Percentiles rank a stretch among this genome's conserved stretches.
These are phyloP conservation scores for Diaporthe humulicola DNA, from an alignment of 2,329 filamentous ascomycete genomes.

Conservation along the genomic window DNA sequence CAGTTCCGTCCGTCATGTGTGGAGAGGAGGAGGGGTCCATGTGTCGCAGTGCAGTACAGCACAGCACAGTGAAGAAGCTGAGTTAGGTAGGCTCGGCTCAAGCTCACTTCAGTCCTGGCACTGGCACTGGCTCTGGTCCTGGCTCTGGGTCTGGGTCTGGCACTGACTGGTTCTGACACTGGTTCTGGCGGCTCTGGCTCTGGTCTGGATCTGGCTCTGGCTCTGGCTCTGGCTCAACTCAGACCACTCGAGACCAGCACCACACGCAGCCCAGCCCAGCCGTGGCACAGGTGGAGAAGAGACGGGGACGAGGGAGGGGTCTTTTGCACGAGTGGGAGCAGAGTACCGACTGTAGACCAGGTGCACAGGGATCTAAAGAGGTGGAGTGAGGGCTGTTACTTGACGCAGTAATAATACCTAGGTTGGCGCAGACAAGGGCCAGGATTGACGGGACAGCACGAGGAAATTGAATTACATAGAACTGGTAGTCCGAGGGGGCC, in stretches of 20 bases:
- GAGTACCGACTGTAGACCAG: not conserved
- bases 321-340: constrained; percentile 1
- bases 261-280: constrained; percentile 10
- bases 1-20: constrained; percentile 36
- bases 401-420: constrained; percentile 14
- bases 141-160: not conserved
- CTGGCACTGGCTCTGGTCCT: not conserved
- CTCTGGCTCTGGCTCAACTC: not conserved
- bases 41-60: constrained; percentile 23
- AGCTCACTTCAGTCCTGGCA: not conserved
- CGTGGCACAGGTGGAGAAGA: not conserved
- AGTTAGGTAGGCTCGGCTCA: constrained; percentile 6
- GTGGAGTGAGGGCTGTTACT: constrained; percentile 18
- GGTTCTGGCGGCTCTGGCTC: not conserved
- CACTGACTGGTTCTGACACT: not conserved
- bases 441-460: constrained; percentile 25
- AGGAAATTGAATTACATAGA: not conserved
- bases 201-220: not conserved
- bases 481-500: not conserved
- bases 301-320: constrained; percentile 20
- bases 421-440: constrained; percentile 11
- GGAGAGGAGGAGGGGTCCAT: constrained; percentile 31
- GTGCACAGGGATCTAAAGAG: constrained; percentile 23
- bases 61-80: not conserved
- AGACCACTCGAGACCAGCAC: constrained; percentile 12